Conservation (phyloP, 306 rosid genomes). For the Echinosophora koreensis region DNA sequence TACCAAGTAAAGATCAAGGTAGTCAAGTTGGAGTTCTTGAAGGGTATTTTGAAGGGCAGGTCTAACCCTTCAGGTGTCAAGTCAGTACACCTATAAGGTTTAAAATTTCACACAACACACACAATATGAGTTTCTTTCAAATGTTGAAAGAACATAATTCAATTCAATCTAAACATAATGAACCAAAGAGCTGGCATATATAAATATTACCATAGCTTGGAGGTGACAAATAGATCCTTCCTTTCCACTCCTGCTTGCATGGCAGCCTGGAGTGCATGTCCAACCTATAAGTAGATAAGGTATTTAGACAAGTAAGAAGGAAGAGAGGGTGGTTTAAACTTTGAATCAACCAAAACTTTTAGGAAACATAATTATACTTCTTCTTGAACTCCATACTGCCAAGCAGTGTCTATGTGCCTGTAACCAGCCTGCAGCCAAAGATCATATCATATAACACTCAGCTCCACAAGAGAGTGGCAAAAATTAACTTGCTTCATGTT, state of each 20-base stretch:
- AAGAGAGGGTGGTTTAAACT: not conserved
- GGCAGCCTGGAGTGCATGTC: conserved; percentile 62
- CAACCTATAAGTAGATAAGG: conserved; percentile 55
- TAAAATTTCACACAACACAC: not conserved
- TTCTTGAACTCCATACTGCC: conserved; percentile 64
- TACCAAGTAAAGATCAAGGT: conserved; percentile 73
- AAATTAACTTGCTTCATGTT: not conserved
- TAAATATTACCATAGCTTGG: conserved; percentile 59
- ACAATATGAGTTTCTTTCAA: conserved; percentile 15
- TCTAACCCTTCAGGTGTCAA: conserved; percentile 73
- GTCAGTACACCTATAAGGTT: conserved; percentile 62
- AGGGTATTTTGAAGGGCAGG: conserved; percentile 63
- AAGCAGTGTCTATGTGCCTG: conserved; percentile 70
- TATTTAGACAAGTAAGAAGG: conserved; percentile 6
- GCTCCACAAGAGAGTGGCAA: not conserved
- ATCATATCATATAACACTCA: not conserved
- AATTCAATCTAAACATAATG: conserved; percentile 20
- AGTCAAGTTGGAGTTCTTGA: conserved; percentile 70
- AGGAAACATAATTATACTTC: conserved; percentile 45
- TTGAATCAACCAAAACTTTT: not conserved
- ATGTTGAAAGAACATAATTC: conserved; percentile 13
- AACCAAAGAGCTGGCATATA: not conserved
- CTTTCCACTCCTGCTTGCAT: conserved; percentile 67
- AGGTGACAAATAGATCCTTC: conserved; percentile 63
- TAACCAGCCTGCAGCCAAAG: conserved; percentile 58